These are phyloP conservation scores for Boletus huronensis DNA, from an alignment of 768 basidiomycete species.

Conservation along the genomic window DNA sequence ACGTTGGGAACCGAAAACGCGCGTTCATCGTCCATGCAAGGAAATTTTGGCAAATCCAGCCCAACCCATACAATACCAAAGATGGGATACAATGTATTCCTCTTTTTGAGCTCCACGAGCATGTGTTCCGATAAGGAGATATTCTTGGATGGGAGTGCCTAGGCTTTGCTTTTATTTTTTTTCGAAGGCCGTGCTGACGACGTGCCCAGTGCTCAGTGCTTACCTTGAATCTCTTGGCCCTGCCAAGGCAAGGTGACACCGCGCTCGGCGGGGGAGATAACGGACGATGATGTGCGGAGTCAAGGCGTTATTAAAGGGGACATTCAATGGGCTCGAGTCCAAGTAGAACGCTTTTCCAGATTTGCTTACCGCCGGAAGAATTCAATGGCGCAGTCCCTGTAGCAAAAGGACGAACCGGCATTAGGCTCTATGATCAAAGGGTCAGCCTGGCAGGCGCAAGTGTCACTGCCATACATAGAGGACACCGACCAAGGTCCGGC, in stretches of 20 bases:
- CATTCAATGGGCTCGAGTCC: not conserved
- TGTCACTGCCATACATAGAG: too few species aligned
- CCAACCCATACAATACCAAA: constrained; percentile 14
- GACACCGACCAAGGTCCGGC: not conserved
- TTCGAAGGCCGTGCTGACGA: constrained; percentile 2
- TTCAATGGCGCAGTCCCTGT: not conserved
- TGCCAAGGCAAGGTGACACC: not conserved
- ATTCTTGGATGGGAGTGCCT: constrained; percentile 15
- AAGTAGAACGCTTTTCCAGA: not conserved
- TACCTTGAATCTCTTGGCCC: not conserved
- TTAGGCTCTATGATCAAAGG: not conserved
- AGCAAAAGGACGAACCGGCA: not conserved
- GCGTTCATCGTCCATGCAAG: constrained; percentile 4
- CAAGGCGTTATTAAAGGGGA: not conserved
- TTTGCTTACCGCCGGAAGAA: not conserved
- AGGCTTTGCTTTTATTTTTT: not conserved
- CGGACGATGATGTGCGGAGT: not conserved
- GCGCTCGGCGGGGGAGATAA: not conserved
- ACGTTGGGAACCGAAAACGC: not conserved
- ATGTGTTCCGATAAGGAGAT: constrained; percentile 19
- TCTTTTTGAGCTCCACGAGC: constrained; percentile 3
- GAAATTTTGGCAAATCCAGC: constrained; percentile 13
- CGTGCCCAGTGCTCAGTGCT: not conserved
- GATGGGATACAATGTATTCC: constrained; percentile 3
- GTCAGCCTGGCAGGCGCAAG: not conserved